A percentile compares a stretch with the other conserved stretches of the same genome.
phyloP scores from a whole-genome alignment of 192 early-diverging fungal species.

The Mortierella alpina region DNA sequence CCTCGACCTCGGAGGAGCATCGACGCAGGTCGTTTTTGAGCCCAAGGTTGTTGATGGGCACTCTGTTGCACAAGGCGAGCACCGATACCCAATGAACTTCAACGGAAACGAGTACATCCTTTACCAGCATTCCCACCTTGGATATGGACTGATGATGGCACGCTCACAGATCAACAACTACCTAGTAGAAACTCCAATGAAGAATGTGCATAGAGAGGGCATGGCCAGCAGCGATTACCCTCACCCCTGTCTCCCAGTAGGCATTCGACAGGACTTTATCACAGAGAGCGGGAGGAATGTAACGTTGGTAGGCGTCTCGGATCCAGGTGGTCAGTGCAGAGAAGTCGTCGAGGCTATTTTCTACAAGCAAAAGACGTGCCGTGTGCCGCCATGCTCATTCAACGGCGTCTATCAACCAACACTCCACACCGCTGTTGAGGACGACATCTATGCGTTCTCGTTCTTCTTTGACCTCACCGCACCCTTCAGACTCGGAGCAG shows the following conservation, averaged over 20 bases:
- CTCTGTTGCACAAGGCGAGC: conserved; percentile 70
- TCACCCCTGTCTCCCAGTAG: conserved; percentile 62
- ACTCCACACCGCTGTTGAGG: conserved; percentile 68
- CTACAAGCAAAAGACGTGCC: conserved; percentile 74
- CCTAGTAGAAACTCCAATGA: conserved; percentile 45
- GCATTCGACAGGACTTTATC: conserved; percentile 25
- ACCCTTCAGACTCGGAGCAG: conserved; percentile 66
- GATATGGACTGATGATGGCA: conserved; percentile 94
- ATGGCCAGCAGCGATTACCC: conserved; percentile 55
- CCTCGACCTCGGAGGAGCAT: conserved; percentile 96
- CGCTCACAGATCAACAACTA: conserved; percentile 79
- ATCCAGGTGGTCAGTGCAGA: conserved; percentile 63
- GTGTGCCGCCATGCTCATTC: conserved; percentile 84
- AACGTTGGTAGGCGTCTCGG: conserved; percentile 66
- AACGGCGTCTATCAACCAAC: conserved; percentile 93
- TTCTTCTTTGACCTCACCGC: conserved; percentile 94
- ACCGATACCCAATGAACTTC: conserved; percentile 81
- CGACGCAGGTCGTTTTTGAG: conserved; percentile 98
- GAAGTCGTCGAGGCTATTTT: conserved; percentile 74
- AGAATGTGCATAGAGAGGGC: neutral
- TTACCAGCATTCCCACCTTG: conserved; percentile 96
- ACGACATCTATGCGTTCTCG: conserved; percentile 94
- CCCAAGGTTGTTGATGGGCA: conserved; percentile 62
- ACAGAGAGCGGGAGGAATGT: conserved; percentile 31
- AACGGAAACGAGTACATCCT: conserved; percentile 80